Base-by-base conservation (phyloP, 345 rosid species). In the Boechera stricta region DNA sequence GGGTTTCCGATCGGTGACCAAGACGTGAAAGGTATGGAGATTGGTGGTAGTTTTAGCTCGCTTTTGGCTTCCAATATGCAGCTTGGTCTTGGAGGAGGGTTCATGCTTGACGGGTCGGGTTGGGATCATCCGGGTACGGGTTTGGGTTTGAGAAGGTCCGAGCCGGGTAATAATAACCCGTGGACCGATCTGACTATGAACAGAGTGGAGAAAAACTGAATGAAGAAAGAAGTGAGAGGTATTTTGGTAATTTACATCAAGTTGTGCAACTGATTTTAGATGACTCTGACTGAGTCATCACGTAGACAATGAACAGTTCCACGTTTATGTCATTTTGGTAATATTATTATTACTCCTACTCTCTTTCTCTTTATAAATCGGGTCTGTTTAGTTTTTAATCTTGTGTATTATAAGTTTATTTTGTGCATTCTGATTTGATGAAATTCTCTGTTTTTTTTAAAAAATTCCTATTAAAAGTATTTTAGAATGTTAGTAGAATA, bases 1-100 rank as follows among this genome's bases (percentile, higher is more conserved):
- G 81, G 78, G 69, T 78, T 72, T 11, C 78, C 77, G 31, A 78
- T 78, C 35, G 81, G 81, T 42, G 81, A 78, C 35, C 78, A 78
- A 35, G 78, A 73, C 74, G 78, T 78, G 59, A 78, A 78, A 58
- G 74, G 78, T 8, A 18, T 61, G 74, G 81, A 78, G 67, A 71
- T 66, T 35, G 54, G 71, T 64, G 76, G 77, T 51, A 78, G 78
- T 21, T 78, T 78, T 7, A 73, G 81, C 77, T 78, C 81, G 42
- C 28, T 78, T 0, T n/a, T 78, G 65, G 63, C 74, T 24, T 73
- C 78, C 41, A 78, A 78, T 65, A 73, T 78, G 81, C 81, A 78
- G 70, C 57, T 78, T 15, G 81, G 81, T 67, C 77, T 78, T 21
- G 81, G 81, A 10, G 80, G 80, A 2, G 81, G 81, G 74, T 67